Conservation (phyloP, 495 filamentous ascomycete genomes). For the Bathelium albidoporum region DNA sequence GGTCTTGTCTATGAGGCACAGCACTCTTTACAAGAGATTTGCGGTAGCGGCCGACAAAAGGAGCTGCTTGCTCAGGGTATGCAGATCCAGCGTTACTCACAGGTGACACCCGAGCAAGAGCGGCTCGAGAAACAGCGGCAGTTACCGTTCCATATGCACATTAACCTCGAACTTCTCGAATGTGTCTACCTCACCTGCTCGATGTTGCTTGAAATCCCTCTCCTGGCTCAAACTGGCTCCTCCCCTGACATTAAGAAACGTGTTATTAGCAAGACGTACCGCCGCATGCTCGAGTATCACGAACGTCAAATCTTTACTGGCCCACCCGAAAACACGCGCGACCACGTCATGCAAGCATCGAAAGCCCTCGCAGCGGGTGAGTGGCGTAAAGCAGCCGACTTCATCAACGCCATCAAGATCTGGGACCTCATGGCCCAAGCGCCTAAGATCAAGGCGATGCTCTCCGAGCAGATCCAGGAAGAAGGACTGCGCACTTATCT, state of each 20-base stretch:
- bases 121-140: conserved; percentile 91
- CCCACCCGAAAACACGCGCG: conserved; percentile 93
- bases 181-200: conserved; percentile 97
- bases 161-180: conserved; percentile 96
- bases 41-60: conserved; percentile 92
- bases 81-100: conserved; percentile 90
- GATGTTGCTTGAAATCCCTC: conserved; percentile 97
- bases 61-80: conserved; percentile 95
- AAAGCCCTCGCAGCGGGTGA: conserved; percentile 93
- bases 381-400: conserved; percentile 90
- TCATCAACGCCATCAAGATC: conserved; percentile 96
- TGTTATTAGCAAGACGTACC: conserved; percentile 98
- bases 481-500: conserved; percentile 97
- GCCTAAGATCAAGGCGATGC: conserved; percentile 89
- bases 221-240: conserved; percentile 90
- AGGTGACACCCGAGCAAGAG: conserved; percentile 94
- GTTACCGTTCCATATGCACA: conserved; percentile 99
- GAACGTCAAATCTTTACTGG: conserved; percentile 98
- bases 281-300: conserved; percentile 97
- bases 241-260: conserved; percentile 95
- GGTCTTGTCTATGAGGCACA: conserved; percentile 96
- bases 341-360: conserved; percentile 97
- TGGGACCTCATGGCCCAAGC: conserved; percentile 93
- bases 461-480: conserved; percentile 94
- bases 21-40: conserved; percentile 93